A percentile compares a stretch with the other conserved stretches of the same genome.
These are phyloP conservation scores for Verticillium tricorpus DNA, from an alignment of 2,329 filamentous ascomycete genomes.

Conservation along the genomic window DNA sequence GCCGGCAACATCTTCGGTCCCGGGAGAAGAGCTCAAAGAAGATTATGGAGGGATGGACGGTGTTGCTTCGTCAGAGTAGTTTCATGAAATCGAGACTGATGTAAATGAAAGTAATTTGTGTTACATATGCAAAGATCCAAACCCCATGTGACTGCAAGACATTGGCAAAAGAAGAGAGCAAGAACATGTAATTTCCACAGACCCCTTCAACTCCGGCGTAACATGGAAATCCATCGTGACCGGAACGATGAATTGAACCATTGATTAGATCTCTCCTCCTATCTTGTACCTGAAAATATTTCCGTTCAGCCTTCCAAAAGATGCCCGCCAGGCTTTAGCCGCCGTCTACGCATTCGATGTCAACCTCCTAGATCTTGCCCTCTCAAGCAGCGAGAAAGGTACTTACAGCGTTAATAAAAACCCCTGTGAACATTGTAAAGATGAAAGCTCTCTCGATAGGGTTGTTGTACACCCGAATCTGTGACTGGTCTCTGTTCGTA, in stretches of 20 bases:
- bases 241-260: too few species aligned
- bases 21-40: constrained; percentile 20
- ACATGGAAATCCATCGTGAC: too few species aligned
- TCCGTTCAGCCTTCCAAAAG: constrained; percentile 42
- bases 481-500: constrained; percentile 10
- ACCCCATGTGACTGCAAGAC: too few species aligned
- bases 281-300: constrained; percentile 45
- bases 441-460: constrained; percentile 15
- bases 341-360: constrained; percentile 22
- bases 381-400: not conserved
- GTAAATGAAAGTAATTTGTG: not conserved
- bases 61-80: constrained; percentile 15
- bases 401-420: constrained; percentile 14
- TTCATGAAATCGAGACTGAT: too few species aligned
- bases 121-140: not conserved
- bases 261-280: constrained; percentile 44
- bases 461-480: constrained; percentile 14
- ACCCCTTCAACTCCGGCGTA: too few species aligned
- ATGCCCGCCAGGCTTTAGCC: constrained; percentile 43
- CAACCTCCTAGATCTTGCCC: constrained; percentile 3
- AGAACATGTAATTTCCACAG: too few species aligned
- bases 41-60: constrained; percentile 26
- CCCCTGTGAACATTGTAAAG: constrained; percentile 18
- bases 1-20: constrained; percentile 10
- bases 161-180: too few species aligned